Conservation (phyloP, 1,284 basidiomycete species). For the Leccinum pseudoinsigne region DNA sequence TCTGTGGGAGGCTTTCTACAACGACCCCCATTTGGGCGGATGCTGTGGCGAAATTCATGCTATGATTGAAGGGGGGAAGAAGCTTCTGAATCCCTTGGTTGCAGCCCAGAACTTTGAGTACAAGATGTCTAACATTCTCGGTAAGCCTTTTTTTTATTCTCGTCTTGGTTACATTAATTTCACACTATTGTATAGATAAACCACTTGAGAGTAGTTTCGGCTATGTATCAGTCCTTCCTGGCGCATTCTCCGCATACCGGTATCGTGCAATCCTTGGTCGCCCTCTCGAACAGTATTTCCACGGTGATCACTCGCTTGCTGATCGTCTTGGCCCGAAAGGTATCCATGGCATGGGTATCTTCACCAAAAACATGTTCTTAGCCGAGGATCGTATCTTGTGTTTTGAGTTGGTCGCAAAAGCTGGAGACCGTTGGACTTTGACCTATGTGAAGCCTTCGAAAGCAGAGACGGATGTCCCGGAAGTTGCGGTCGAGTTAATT, state of each 20-base stretch:
- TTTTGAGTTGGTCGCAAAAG: slow-evolving; percentile 95
- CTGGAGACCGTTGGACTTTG: slow-evolving; percentile 83
- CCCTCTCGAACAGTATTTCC: slow-evolving; percentile 97
- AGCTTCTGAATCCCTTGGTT: slow-evolving; percentile 91
- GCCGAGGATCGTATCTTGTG: slow-evolving; percentile 96
- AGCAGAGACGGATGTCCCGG: slow-evolving; percentile 94
- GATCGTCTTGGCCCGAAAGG: slow-evolving; percentile 93
- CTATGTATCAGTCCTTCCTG: slow-evolving; percentile 93
- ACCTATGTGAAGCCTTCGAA: slow-evolving; percentile 96
- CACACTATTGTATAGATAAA: slow-evolving; percentile 56
- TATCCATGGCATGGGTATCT: slow-evolving; percentile 97
- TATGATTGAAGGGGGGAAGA: slow-evolving; percentile 91
- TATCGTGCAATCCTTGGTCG: slow-evolving; percentile 90
- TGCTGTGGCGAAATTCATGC: slow-evolving; percentile 93
- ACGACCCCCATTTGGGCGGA: slow-evolving; percentile 72
- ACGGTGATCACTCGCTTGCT: slow-evolving; percentile 94
- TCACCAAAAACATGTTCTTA: slow-evolving; percentile 95
- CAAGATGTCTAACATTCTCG: slow-evolving; percentile 95
- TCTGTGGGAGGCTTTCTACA: slow-evolving; percentile 93
- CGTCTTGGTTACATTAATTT: slow-evolving; percentile 2
- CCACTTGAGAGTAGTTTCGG: slow-evolving; percentile 95
- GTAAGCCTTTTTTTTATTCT: slow-evolving; percentile 39
- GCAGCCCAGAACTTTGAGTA: slow-evolving; percentile 99
- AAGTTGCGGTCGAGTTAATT: slow-evolving; percentile 88
- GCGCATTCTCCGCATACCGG: slow-evolving; percentile 95